phyloP scores from a whole-genome alignment of 345 rosid species.

The Ricinus communis region DNA sequence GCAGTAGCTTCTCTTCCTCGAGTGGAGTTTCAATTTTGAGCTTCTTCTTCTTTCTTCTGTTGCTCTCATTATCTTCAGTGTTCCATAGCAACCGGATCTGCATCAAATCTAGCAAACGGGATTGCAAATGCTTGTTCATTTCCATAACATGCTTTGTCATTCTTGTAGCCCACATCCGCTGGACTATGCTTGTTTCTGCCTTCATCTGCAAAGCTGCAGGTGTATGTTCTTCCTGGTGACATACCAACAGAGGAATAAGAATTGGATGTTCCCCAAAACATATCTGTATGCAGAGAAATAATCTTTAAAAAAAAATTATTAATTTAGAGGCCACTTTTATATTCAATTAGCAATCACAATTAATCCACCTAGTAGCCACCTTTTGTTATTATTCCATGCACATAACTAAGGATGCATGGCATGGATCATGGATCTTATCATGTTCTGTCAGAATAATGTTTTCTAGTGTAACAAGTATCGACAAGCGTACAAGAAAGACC shows the following conservation, averaged over 20 bases:
- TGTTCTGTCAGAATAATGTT: background rate
- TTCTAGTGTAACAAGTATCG: background rate
- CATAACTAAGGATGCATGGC: background rate
- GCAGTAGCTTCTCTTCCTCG: background rate
- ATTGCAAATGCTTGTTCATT: conserved; percentile 45
- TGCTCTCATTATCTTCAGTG: conserved; percentile 1
- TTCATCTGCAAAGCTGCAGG: conserved; percentile 42
- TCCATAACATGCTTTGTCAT: conserved; percentile 53
- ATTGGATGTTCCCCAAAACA: no score
- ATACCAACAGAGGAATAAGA: conserved; percentile 16
- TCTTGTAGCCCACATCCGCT: conserved; percentile 36
- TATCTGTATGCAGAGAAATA: background rate
- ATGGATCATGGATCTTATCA: background rate
- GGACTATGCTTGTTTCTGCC: conserved; percentile 33
- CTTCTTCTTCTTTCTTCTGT: conserved; percentile 29
- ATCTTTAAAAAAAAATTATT: background rate
- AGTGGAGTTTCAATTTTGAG: conserved; percentile 13
- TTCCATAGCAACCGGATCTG: conserved; percentile 29
- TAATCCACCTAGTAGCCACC: background rate
- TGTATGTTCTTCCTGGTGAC: conserved; percentile 34
- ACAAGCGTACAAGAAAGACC: conserved; percentile 24
- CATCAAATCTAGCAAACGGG: conserved; percentile 44
- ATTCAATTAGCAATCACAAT: background rate
- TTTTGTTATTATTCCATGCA: background rate
- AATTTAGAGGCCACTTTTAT: no score